Evolutionary conservation across 2,329 filamentous ascomycete genomes (phyloP).

Genomic region (Botrytis hyacinthi): DNA sequence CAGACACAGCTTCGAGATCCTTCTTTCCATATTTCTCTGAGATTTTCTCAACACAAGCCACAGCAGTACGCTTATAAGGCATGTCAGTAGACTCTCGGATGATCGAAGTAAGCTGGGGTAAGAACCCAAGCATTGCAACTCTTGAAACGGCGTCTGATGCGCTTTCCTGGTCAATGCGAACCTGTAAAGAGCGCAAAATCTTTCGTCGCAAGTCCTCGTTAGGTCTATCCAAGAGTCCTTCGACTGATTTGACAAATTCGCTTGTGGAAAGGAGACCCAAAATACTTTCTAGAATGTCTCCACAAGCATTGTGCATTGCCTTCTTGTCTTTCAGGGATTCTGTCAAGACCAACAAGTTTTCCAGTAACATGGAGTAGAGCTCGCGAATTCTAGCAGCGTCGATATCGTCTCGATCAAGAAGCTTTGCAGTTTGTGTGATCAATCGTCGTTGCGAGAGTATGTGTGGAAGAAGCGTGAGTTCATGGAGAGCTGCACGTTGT

Average conservation of each 20-base stretch:
- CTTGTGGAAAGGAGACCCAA: slow-evolving; percentile 80
- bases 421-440: slow-evolving; percentile 52
- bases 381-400: slow-evolving; percentile 63
- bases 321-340: slow-evolving; percentile 60
- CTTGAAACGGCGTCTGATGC: slow-evolving; percentile 68
- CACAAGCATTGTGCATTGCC: slow-evolving; percentile 56
- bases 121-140: slow-evolving; percentile 70
- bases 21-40: slow-evolving; percentile 94
- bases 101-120: slow-evolving; percentile 74
- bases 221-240: slow-evolving; percentile 73
- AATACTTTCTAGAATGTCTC: slow-evolving; percentile 73
- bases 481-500: slow-evolving; percentile 51
- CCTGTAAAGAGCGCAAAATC: slow-evolving; percentile 76
- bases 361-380: slow-evolving; percentile 66
- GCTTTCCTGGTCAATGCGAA: slow-evolving; percentile 71
- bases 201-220: slow-evolving; percentile 75
- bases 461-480: slow-evolving; percentile 56
- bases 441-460: slow-evolving; percentile 59
- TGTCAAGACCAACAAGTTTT: slow-evolving; percentile 63
- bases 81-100: slow-evolving; percentile 71
- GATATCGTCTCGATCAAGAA: slow-evolving; percentile 63
- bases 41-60: slow-evolving; percentile 89
- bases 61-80: slow-evolving; percentile 77
- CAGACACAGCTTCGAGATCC: slow-evolving; percentile 72
- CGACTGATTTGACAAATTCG: slow-evolving; percentile 86